A percentile compares a stretch with the other conserved stretches of the same genome.
These are phyloP conservation scores for Collybiopsis luxurians DNA, from an alignment of 768 basidiomycete genomes.

Conservation along the genomic window DNA sequence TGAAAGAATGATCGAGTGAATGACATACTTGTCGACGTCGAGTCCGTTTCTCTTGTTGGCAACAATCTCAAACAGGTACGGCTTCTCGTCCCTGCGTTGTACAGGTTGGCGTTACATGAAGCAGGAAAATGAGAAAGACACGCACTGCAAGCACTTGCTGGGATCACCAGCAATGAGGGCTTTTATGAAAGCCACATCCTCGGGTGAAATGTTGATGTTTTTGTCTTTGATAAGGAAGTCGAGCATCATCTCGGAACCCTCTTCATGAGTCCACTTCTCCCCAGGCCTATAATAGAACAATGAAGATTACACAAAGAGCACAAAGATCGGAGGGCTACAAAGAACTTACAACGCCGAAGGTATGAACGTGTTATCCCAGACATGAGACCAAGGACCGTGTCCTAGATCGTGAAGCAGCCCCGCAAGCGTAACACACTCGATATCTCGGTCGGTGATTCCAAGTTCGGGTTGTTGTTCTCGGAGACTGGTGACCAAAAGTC, in stretches of 20 bases:
- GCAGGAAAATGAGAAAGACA: constrained; percentile 8
- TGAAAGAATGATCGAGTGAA: neutral
- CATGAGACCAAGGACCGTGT: constrained; percentile 84
- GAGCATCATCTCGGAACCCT: constrained; percentile 83
- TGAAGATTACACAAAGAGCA: neutral
- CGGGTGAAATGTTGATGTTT: constrained; percentile 40
- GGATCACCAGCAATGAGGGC: constrained; percentile 73
- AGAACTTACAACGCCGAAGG: constrained; percentile 58
- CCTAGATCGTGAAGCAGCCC: constrained; percentile 82
- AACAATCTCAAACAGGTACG: constrained; percentile 81
- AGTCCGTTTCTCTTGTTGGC: constrained; percentile 80
- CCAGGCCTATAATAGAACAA: constrained; percentile 34
- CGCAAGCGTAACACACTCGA: constrained; percentile 75
- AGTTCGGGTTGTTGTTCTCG: constrained; percentile 57
- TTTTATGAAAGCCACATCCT: constrained; percentile 64
- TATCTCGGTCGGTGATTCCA: constrained; percentile 65
- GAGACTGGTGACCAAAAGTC: constrained; percentile 58
- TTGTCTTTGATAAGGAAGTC: constrained; percentile 62
- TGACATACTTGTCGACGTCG: constrained; percentile 78
- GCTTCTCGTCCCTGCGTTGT: constrained; percentile 50
- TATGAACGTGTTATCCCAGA: constrained; percentile 77
- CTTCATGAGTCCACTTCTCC: constrained; percentile 68
- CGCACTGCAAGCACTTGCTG: constrained; percentile 45
- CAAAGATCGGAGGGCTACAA: neutral
- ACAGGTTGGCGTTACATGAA: too few species aligned